Base-by-base conservation (phyloP, 2,329 filamentous ascomycete genomes). In the Karstenula rhodostoma region DNA sequence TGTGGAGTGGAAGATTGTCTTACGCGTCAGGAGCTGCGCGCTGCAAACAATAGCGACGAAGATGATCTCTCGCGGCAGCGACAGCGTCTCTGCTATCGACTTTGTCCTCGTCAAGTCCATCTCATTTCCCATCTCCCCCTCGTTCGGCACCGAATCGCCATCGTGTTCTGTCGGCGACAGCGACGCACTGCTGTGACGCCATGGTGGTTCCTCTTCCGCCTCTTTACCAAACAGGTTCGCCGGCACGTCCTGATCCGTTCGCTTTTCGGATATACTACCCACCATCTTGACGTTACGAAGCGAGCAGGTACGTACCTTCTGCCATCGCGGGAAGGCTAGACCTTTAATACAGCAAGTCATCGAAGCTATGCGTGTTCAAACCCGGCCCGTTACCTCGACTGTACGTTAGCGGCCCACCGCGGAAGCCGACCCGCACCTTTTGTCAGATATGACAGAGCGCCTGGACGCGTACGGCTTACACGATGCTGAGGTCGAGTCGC, bases 11-110 rank as follows among this genome's bases (percentile, higher is more conserved):
- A 43, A 15, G 13, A 13, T 17, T 37, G n/a, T 35, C 52, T 33
- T 37, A 55, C 52, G 52, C 19, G 52, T 46, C 29, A 55, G 15
- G 2, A 55, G 19, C 29, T 55, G 52, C 10, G 52, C 52, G 19
- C 52, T 55, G 52, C 52, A 55, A 9, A 55, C 40, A 15, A 55
- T 55, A 25, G 52, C 42, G 25, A 55, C 52, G 42, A 55, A 55
- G 19, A 47, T 46, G 27, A 55, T 55, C 35, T 55, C 52, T 9
- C 52, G n/a, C 7, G 52, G 42, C 5, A 55, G n/a, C 2, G 52
- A 55, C 4, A 55, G 40, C 29, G 52, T 55, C 42, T 55, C 42
- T 17, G 52, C 52, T 13, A 55, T 46, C 27, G 52, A 55, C 29
- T 46, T 55, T 12, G 52, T 55, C 6, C 52, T n/a, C 27, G 27